Base-by-base conservation (phyloP, 148 eudicot genomes). In the Rhododendron ovatum region DNA sequence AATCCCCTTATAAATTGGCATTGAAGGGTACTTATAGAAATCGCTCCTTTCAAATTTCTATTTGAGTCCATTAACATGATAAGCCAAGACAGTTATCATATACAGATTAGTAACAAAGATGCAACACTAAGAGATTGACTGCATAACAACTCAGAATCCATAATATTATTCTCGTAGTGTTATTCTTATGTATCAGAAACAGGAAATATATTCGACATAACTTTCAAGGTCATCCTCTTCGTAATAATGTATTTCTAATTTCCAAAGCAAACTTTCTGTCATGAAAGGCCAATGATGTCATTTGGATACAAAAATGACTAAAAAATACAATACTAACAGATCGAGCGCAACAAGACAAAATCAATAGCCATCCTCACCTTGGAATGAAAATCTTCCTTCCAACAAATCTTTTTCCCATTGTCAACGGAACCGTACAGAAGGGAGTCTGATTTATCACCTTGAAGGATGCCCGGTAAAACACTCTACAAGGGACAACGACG, bases 391-490 rank as follows among this genome's bases (percentile, higher is more conserved):
- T 91, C 97, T 89, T 95, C 98, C 92, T 92, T 98, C 98, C 99
- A 95, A 92, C 99, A 93, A 59, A 98, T 94, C 92, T 95, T 98
- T 91, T 95, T 98, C 76, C 99, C 99, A 89, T 98, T 98, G 88
- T 98, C 99, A 87, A 95, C 99, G 87, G 99, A 98, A 86, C 99
- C 99, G 87, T 98, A 98, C 53, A 98, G 91, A 89, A 98, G 98
- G 41, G 99, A 95, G 87, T 98, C 98, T 48, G 99, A 98, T 88
- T 98, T 98, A 87, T 98, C 99, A 69, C 99, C 99, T 91, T 98
- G 99, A 87, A 98, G 98, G 82, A 98, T 98, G 86, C 99, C 99
- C 2, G 99, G 99, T 86, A 98, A 89, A 85, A 98, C 99, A 92
- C 99, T 98, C 99, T 98, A 91, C 82, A 89, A 80, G 48, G 80